Base-by-base conservation (phyloP, 371 early-diverging fungal genomes). In the Phascolomyces articulosus region DNA sequence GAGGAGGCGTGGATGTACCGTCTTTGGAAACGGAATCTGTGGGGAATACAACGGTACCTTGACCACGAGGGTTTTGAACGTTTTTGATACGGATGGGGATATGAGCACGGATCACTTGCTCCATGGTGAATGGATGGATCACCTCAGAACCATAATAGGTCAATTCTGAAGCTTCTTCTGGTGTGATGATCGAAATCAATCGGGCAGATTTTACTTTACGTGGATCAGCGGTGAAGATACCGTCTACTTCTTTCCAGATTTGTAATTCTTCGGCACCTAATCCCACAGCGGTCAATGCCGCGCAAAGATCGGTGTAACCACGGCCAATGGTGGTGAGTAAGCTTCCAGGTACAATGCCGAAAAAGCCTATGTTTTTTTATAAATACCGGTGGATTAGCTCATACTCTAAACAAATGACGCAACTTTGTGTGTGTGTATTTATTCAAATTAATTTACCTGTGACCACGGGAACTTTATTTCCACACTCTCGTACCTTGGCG, bases 201-300 rank as follows among this genome's bases (percentile, higher is more conserved):
- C 92, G 83, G n/a, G 99, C 99, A 8, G 80, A 71, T 38, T 89
- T 87, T n/a, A 94, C 97, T 65, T 97, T 97, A 58, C 97, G 92
- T n/a, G 99, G 99, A 71, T 99, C 99, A 0, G 98, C 98, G 0
- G 98, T 98, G 68, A 96, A 99, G 64, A 99, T 97, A 57, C 99
- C 99, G 68, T 98, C 98, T 3, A 99, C 99, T 66, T 99, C 99
- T 75, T 99, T 99, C 98, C 98, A 98, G 21, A 99, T 93, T 72
- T 98, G 98, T 58, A 98, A 83, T 71, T 99, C 98, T 60, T 88
- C 82, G 15, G 94, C 95, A 27, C 82, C 73, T 21, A 95, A 70
- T 1, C 94, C 98, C 2, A 96, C 98, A 0, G 99, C 96, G 21
- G 95, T 83, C 59, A 99, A 82, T 2, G 98, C 98, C 18, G 98